Evolutionary conservation across 2,329 filamentous ascomycete species (phyloP), one percentile per base, ranked within the genome.

Genomic region (Lasiodiplodia hormozganensis): DNA sequence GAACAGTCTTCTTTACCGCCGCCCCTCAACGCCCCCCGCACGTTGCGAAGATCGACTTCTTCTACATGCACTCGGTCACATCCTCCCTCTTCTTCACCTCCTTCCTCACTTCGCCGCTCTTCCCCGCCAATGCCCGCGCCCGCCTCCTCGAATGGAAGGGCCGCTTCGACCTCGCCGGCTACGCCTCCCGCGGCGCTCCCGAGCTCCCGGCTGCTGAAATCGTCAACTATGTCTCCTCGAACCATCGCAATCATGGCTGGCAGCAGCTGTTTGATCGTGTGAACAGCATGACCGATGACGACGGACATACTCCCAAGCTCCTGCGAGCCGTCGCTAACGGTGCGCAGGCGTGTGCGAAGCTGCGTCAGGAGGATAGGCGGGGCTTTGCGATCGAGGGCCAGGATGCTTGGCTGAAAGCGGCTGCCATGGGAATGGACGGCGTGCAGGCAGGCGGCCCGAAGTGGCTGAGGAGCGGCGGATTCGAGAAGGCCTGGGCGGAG

Each of bases 121-220:
- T 94, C 53, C 83, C 88, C 0, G 75, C 80, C 0, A 82, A 83
- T 8, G 82, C 83, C 58, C 95, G 94, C 76, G 82, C 85, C 14
- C 88, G 92, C 6, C 81, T 97, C 0, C 83, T 97, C 8, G 91
- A 96, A 78, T 94, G 89, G 87, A 97, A 96, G 79, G 91, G 90
- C 62, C 88, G 93, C 52, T 80, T 89, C 72, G 92, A 96, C 76
- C 81, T 97, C 6, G 75, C 89, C 6, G 84, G 93, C 79, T 97
- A 96, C 76, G 87, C 90, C 0, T 91, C 90, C 1, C 85, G 91
- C 11, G 86, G 86, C 3, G 86, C 85, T 1, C 90, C 93, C 0
- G 78, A 85, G 0, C 84, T 94, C 0, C 79, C 0, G 95, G 2
- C 43, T 3, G 2, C 16, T 5, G 21, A 28, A 1, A n/a, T 60